These are phyloP conservation scores for Miscanthus lutarioriparius DNA, from an alignment of 176 grass and related monocot genomes.

Conservation along the genomic window DNA sequence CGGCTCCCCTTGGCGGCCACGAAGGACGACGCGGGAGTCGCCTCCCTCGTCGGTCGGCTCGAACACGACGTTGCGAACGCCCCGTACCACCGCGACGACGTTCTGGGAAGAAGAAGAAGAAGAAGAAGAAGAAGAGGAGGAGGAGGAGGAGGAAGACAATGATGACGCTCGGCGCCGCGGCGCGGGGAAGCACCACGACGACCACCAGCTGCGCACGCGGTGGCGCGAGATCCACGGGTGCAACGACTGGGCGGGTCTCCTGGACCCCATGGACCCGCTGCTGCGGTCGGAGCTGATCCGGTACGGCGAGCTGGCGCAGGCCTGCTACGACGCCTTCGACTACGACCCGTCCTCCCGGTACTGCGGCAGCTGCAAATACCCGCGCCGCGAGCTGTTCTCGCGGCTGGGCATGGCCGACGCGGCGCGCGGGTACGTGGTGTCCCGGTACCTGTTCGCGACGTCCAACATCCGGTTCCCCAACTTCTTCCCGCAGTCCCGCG, in stretches of 20 bases:
- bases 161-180: neutral
- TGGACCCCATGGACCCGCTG: conserved; percentile 78
- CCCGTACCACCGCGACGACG: neutral
- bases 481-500: conserved; percentile 30
- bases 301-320: conserved; percentile 87
- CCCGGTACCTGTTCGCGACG: conserved; percentile 68
- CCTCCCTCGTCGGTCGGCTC: conserved; percentile 55
- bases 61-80: conserved; percentile 9
- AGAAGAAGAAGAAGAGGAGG: neutral
- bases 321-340: conserved; percentile 92
- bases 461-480: conserved; percentile 59
- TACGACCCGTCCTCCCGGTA: conserved; percentile 59
- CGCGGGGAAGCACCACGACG: neutral
- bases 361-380: conserved; percentile 82
- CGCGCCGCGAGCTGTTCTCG: conserved; percentile 43
- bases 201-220: conserved; percentile 18
- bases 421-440: conserved; percentile 46
- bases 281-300: conserved; percentile 73
- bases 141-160: conserved; percentile 18
- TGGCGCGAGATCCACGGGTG: conserved; percentile 83
- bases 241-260: conserved; percentile 72
- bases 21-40: conserved; percentile 28
- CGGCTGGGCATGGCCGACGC: conserved; percentile 48
- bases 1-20: conserved; percentile 37
- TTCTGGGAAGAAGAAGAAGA: neutral